Percentiles rank a stretch among this genome's conserved stretches.
These are phyloP conservation scores for Beauveria scarabaeidicola DNA, from an alignment of 2,329 filamentous ascomycete species.

Conservation along the genomic window DNA sequence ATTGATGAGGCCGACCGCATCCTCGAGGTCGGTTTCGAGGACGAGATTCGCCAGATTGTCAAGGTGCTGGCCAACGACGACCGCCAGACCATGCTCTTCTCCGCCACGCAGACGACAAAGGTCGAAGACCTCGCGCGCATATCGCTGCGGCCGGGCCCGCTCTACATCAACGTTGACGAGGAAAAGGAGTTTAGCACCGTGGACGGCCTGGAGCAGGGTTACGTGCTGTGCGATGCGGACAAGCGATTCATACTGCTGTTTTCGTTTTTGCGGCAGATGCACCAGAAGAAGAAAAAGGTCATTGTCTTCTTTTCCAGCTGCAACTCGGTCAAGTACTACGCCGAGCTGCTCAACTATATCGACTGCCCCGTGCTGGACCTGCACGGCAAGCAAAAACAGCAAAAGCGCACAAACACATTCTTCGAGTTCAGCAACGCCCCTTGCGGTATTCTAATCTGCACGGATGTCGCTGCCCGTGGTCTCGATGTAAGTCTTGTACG, in stretches of 20 bases:
- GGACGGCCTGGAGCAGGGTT: slow-evolving; percentile 89
- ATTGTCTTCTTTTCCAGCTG: slow-evolving; percentile 95
- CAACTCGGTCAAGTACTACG: slow-evolving; percentile 91
- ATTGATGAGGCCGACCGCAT: slow-evolving; percentile 98
- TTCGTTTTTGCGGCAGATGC: slow-evolving; percentile 74
- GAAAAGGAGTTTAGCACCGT: slow-evolving; percentile 85
- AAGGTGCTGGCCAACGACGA: slow-evolving; percentile 84
- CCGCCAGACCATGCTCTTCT: slow-evolving; percentile 96
- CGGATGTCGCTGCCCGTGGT: slow-evolving; percentile 89
- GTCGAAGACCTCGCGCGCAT: slow-evolving; percentile 91
- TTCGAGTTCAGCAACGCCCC: slow-evolving; percentile 81
- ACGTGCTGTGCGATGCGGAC: slow-evolving; percentile 87
- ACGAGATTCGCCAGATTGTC: slow-evolving; percentile 94
- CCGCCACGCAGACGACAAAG: slow-evolving; percentile 95
- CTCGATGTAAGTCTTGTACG: slow-evolving; percentile 56
- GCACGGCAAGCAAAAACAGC: slow-evolving; percentile 95
- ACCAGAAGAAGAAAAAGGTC: slow-evolving; percentile 86
- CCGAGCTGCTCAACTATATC: slow-evolving; percentile 94
- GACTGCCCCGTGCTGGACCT: slow-evolving; percentile 81
- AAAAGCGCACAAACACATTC: slow-evolving; percentile 97
- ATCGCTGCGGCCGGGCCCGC: slow-evolving; percentile 78
- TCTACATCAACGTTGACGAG: slow-evolving; percentile 97
- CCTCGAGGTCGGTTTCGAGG: slow-evolving; percentile 94
- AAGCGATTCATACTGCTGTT: slow-evolving; percentile 90
- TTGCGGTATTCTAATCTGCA: slow-evolving; percentile 85